A percentile compares a stretch with the other conserved stretches of the same genome.
Conservation (phyloP, 345 rosid genomes). For the Bruguiera sexangula region DNA sequence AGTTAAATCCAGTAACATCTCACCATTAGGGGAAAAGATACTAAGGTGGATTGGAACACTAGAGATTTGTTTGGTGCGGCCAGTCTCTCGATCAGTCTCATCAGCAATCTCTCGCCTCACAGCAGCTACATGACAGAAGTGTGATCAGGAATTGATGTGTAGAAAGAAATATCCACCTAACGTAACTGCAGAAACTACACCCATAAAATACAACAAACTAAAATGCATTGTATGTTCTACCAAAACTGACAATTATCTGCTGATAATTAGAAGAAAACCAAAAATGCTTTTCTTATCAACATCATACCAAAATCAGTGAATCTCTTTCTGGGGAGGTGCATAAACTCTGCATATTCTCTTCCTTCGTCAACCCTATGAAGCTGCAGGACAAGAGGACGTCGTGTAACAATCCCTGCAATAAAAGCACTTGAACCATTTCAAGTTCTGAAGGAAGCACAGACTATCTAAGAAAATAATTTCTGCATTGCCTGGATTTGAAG, state of each 20-base stretch:
- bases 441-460: slow-evolving; percentile 7
- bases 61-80: slow-evolving; percentile 77
- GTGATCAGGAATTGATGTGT: slow-evolving; percentile 10
- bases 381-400: slow-evolving; percentile 95
- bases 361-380: slow-evolving; percentile 89
- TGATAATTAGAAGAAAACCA: neutral
- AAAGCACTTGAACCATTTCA: slow-evolving; percentile 19
- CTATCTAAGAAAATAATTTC: neutral
- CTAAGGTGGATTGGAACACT: slow-evolving; percentile 93
- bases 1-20: slow-evolving; percentile 15
- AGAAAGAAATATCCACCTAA: slow-evolving; percentile 1
- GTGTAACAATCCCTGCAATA: slow-evolving; percentile 85
- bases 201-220: too few relatives aligned
- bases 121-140: slow-evolving; percentile 50
- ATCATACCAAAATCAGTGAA: slow-evolving; percentile 80
- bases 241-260: neutral
- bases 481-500: neutral
- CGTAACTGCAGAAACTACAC: too few relatives aligned
- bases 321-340: slow-evolving; percentile 88
- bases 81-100: slow-evolving; percentile 96
- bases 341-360: slow-evolving; percentile 90
- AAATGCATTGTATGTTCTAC: too few relatives aligned
- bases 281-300: neutral
- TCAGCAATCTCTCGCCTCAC: slow-evolving; percentile 86
- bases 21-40: slow-evolving; percentile 90